A percentile compares a stretch with the other conserved stretches of the same genome.
Evolutionary conservation across 345 rosid species (phyloP).

Genomic region (Lenwebbia sp.): DNA sequence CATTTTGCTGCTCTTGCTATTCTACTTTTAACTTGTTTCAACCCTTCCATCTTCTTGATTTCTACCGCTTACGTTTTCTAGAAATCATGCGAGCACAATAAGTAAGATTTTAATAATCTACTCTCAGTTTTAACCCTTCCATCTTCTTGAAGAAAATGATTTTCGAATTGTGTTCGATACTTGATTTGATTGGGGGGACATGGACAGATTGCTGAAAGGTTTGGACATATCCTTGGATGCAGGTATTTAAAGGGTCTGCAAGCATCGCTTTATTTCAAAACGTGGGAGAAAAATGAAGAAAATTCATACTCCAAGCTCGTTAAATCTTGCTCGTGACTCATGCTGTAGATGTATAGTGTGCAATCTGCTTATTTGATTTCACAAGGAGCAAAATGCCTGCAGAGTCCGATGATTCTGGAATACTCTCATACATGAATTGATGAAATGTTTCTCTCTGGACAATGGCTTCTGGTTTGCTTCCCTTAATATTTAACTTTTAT

Average conservation of each 20-base stretch:
- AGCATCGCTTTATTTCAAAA: neutral
- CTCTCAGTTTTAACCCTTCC: too few relatives aligned
- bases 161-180: neutral
- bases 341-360: neutral
- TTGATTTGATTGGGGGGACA: neutral
- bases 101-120: too few relatives aligned
- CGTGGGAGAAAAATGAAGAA: neutral
- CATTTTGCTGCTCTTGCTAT: too few relatives aligned
- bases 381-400: neutral
- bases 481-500: neutral
- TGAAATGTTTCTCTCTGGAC: neutral
- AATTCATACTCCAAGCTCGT: neutral
- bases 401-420: neutral
- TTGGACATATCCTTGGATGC: neutral
- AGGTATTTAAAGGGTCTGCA: neutral
- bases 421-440: neutral
- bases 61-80: too few relatives aligned
- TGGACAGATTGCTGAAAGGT: neutral
- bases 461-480: neutral
- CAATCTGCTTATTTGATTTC: neutral
- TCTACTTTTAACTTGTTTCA: neutral
- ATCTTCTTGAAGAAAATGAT: too few relatives aligned
- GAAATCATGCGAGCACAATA: too few relatives aligned
- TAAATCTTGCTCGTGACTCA: neutral
- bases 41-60: too few relatives aligned